A percentile compares a stretch with the other conserved stretches of the same genome.
phyloP scores from a whole-genome alignment of 768 basidiomycete genomes.

The Suillus ampliporus region DNA sequence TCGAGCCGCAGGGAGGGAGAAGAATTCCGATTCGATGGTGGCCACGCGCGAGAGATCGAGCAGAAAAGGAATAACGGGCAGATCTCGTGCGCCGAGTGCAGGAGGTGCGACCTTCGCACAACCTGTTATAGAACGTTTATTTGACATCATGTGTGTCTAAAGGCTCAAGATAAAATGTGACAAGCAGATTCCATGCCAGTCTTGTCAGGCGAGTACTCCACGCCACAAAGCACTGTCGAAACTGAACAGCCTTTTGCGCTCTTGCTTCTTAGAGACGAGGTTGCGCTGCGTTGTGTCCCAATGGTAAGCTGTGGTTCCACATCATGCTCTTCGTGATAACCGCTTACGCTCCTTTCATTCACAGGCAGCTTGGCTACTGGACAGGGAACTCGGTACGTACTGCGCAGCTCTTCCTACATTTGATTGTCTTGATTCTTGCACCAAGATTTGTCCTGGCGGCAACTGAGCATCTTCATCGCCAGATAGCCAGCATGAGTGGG shows the following conservation, averaged over 20 bases:
- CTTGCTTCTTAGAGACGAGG: slow-evolving; percentile 56
- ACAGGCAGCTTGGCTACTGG: slow-evolving; percentile 79
- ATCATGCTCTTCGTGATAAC: slow-evolving; percentile 9
- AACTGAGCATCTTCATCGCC: slow-evolving; percentile 67
- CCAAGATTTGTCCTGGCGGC: slow-evolving; percentile 63
- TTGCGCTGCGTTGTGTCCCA: slow-evolving; percentile 73
- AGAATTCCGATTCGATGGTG: slow-evolving; percentile 54
- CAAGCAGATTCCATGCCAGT: slow-evolving; percentile 82
- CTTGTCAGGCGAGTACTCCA: slow-evolving; percentile 59
- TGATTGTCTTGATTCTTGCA: slow-evolving; percentile 10
- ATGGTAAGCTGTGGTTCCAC: slow-evolving; percentile 49
- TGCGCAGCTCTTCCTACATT: not conserved
- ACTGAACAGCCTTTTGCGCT: not conserved
- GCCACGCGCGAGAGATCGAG: slow-evolving; percentile 70
- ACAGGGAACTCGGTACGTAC: slow-evolving; percentile 68
- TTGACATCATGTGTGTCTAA: slow-evolving; percentile 32
- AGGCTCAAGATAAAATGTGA: slow-evolving; percentile 84
- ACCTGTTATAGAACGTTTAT: slow-evolving; percentile 25
- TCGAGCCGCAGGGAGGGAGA: slow-evolving; percentile 55
- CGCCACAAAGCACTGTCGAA: not conserved
- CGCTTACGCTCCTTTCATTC: not conserved
- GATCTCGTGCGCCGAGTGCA: slow-evolving; percentile 83
- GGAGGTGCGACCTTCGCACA: slow-evolving; percentile 69
- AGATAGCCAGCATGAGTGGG: slow-evolving; percentile 55
- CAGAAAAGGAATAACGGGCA: slow-evolving; percentile 75